Evolutionary conservation across 2,329 filamentous ascomycete genomes (phyloP).

Genomic region (Alternaria postmessia): DNA sequence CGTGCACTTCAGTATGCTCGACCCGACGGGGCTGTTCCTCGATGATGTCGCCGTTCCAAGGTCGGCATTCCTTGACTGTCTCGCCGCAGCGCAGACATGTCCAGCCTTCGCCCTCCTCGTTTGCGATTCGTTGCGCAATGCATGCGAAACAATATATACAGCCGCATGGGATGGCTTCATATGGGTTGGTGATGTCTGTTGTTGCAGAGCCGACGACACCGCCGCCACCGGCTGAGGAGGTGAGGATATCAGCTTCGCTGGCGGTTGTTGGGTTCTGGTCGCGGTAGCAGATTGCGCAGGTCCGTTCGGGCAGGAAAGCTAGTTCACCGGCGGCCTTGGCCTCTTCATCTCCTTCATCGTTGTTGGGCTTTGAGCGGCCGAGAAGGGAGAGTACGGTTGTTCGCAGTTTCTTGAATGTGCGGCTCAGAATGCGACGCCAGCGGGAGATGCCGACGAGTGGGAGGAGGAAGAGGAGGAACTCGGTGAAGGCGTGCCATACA

Average conservation of each 20-base stretch:
- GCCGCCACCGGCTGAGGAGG: conserved; percentile 66
- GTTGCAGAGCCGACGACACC: conserved; percentile 87
- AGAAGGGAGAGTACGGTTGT: conserved; percentile 60
- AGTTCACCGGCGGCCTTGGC: conserved; percentile 70
- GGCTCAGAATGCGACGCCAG: conserved; percentile 88
- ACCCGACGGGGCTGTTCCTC: conserved; percentile 52
- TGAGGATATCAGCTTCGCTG: conserved; percentile 76
- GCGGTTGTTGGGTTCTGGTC: conserved; percentile 80
- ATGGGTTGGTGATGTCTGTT: conserved; percentile 95
- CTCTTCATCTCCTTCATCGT: conserved; percentile 58
- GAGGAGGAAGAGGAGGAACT: conserved; percentile 96
- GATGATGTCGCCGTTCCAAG: conserved; percentile 91
- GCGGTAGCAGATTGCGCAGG: conserved; percentile 95
- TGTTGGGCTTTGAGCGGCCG: conserved; percentile 54
- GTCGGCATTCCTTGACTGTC: conserved; percentile 81
- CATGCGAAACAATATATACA: conserved; percentile 98
- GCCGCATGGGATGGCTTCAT: conserved; percentile 86
- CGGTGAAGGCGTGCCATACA: conserved; percentile 99
- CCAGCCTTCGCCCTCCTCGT: conserved; percentile 95
- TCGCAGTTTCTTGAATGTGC: conserved; percentile 84
- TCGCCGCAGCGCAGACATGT: conserved; percentile 88
- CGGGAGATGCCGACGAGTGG: conserved; percentile 93
- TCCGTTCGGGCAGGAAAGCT: conserved; percentile 86
- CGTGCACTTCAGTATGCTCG: conserved; percentile 6
- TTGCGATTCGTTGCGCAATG: conserved; percentile 85